phyloP scores from a whole-genome alignment of 2,329 filamentous ascomycete species.

The Ilyonectria mors-panacis region DNA sequence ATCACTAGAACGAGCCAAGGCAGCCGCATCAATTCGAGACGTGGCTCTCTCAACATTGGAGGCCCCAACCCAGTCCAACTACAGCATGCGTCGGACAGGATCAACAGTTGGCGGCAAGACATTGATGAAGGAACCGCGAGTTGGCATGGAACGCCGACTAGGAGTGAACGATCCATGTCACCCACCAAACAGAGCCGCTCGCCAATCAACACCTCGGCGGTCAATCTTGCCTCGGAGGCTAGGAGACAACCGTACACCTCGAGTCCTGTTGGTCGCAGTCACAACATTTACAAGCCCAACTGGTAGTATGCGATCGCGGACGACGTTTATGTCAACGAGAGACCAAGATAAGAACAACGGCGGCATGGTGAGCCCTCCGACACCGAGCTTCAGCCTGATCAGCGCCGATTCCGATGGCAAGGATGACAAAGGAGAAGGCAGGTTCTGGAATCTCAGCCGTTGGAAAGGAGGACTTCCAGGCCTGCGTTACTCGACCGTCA shows the following conservation, averaged over 20 bases:
- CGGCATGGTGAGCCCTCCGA: conserved; percentile 59
- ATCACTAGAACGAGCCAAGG: conserved; percentile 67
- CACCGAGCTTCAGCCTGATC: conserved; percentile 69
- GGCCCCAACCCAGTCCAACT: conserved; percentile 47
- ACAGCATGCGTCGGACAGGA: conserved; percentile 75
- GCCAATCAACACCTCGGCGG: conserved; percentile 54
- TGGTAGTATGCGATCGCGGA: conserved; percentile 49
- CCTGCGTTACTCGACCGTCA: conserved; percentile 49
- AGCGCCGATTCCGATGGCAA: conserved; percentile 54
- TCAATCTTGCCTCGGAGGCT: conserved; percentile 62
- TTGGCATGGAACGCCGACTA: conserved; percentile 57
- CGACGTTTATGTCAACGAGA: conserved; percentile 44
- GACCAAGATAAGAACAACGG: conserved; percentile 45
- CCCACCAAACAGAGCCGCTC: conserved; percentile 62
- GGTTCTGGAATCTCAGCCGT: conserved; percentile 72
- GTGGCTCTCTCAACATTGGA: conserved; percentile 66
- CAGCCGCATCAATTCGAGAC: conserved; percentile 64
- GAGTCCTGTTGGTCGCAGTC: conserved; percentile 44
- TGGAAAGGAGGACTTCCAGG: conserved; percentile 63
- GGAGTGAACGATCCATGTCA: conserved; percentile 70
- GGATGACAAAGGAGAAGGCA: conserved; percentile 58
- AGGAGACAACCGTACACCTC: conserved; percentile 60
- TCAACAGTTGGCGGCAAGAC: conserved; percentile 88
- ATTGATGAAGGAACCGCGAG: conserved; percentile 62
- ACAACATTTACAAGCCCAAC: conserved; percentile 58